Conservation (phyloP, 768 basidiomycete genomes). For the Panaeolus cyanescens region DNA sequence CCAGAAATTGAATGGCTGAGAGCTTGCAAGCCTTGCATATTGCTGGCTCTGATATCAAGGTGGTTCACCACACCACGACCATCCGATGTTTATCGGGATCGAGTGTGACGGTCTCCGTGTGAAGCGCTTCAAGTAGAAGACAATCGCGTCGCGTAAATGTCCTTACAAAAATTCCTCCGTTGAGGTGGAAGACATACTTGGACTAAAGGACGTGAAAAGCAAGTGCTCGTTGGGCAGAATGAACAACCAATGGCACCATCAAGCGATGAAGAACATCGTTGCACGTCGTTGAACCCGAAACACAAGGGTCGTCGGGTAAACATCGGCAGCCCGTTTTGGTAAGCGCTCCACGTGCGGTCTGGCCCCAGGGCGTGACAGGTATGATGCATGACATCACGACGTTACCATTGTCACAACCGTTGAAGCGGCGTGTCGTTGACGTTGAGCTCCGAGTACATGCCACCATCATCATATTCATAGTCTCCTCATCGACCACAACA, state of each 20-base stretch:
- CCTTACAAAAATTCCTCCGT: background rate
- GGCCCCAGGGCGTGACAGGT: background rate
- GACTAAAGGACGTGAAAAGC: too few species aligned
- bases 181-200: background rate
- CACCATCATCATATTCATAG: conserved; percentile 9
- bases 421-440: background rate
- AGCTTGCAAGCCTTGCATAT: too few species aligned
- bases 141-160: background rate
- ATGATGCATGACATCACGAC: background rate
- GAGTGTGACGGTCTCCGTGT: too few species aligned
- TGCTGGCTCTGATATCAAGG: too few species aligned
- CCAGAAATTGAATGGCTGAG: too few species aligned
- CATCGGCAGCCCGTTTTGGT: background rate
- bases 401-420: background rate
- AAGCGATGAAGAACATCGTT: background rate
- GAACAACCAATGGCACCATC: too few species aligned
- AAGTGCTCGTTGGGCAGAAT: too few species aligned
- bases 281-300: background rate
- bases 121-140: background rate
- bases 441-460: conserved; percentile 12
- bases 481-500: background rate
- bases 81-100: background rate
- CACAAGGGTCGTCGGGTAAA: background rate
- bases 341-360: background rate
- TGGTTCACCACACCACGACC: background rate